These are phyloP conservation scores for Epicoccum nigrum DNA, from an alignment of 2,329 filamentous ascomycete genomes.

Conservation along the genomic window DNA sequence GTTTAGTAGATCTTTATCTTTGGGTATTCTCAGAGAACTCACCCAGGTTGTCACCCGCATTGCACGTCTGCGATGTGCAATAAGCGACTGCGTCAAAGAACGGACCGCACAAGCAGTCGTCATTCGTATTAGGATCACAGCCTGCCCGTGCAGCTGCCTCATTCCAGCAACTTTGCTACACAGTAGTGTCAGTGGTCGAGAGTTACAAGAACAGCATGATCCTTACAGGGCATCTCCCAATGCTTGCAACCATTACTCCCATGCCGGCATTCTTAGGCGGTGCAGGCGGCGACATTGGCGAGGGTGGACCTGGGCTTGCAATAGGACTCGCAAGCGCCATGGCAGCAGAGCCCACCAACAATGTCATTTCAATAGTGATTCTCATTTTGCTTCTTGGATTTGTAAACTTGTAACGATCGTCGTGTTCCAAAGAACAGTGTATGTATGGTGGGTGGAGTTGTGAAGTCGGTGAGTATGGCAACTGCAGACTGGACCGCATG, in stretches of 20 bases:
- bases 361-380: constrained; percentile 19
- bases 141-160: constrained; percentile 32
- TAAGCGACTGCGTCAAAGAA: constrained; percentile 42
- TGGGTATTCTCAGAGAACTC: constrained; percentile 23
- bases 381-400: constrained; percentile 20
- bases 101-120: constrained; percentile 40
- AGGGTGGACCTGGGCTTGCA: constrained; percentile 5
- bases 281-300: neutral
- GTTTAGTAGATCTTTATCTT: too few species aligned
- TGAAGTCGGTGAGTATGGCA: constrained; percentile 8
- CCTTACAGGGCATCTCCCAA: constrained; percentile 38
- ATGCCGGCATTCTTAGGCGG: constrained; percentile 1
- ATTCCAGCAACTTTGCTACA: constrained; percentile 43
- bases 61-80: constrained; percentile 38
- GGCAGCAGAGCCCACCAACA: constrained; percentile 19
- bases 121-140: constrained; percentile 41
- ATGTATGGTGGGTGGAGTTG: constrained; percentile 1
- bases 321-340: constrained; percentile 31
- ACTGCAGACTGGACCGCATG: constrained; percentile 2
- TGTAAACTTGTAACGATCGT: constrained; percentile 15
- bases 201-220: neutral
- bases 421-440: constrained; percentile 13
- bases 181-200: constrained; percentile 8
- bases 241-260: constrained; percentile 20
- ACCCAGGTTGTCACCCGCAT: constrained; percentile 41